Conservation (phyloP, 225 moss, liverwort and hornwort species). For the Marchantia paleacea region DNA sequence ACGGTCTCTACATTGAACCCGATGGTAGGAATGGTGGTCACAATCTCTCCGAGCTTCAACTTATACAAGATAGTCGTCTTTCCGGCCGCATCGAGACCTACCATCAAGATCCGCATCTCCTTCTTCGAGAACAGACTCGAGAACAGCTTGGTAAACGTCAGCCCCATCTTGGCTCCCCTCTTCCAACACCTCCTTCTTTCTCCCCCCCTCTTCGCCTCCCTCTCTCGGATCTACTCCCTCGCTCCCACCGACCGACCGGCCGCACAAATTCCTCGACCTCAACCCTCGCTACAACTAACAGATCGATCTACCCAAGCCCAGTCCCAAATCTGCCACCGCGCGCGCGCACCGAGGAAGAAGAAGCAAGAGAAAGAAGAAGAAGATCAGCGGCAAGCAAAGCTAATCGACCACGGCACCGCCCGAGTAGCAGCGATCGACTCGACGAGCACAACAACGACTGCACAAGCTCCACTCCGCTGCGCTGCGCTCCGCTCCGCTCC, state of each 20-base stretch:
- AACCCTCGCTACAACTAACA: not conserved
- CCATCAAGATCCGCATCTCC: conserved; percentile 85
- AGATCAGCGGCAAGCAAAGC: not conserved
- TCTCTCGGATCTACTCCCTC: conserved; percentile 1
- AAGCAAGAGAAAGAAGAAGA: not conserved
- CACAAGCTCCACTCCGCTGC: too few relatives aligned
- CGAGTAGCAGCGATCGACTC: not conserved
- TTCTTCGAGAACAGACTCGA: conserved; percentile 67
- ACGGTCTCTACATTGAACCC: conserved; percentile 77
- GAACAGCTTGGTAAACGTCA: conserved; percentile 74
- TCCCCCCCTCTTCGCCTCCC: not conserved
- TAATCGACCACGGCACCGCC: not conserved
- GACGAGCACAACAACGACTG: not conserved
- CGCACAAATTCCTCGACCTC: not conserved
- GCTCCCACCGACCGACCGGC: not conserved
- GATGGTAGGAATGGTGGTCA: conserved; percentile 69
- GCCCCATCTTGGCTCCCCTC: conserved; percentile 55
- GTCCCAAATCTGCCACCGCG: not conserved
- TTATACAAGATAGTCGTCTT: conserved; percentile 76
- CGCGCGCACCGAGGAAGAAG: not conserved
- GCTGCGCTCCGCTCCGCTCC: not conserved
- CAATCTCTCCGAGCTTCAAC: conserved; percentile 61
- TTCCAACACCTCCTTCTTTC: not conserved
- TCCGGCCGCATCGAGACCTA: conserved; percentile 82
- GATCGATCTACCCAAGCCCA: not conserved